A percentile compares a stretch with the other conserved stretches of the same genome.
Conservation (phyloP, 495 filamentous ascomycete genomes). For the Sporormia fimetaria region DNA sequence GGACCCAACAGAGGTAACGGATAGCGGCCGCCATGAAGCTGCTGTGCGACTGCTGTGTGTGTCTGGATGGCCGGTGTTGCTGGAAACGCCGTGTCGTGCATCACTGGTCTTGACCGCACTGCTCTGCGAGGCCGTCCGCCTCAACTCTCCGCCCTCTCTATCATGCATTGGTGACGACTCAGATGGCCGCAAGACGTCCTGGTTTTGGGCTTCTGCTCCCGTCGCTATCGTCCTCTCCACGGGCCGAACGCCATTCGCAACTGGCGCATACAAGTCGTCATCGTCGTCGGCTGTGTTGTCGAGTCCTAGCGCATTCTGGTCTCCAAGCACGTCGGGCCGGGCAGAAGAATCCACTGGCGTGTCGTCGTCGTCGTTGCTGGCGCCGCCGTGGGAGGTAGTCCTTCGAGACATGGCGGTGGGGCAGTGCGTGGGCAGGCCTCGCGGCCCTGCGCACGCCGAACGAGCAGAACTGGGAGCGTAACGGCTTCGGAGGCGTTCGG, state of each 20-base stretch:
- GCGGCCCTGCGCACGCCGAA: not conserved
- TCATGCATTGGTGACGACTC: slow-evolving; percentile 2
- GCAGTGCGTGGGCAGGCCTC: slow-evolving; percentile 6
- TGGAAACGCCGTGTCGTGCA: slow-evolving; percentile 9
- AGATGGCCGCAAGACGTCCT: slow-evolving; percentile 8
- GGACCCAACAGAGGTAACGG: slow-evolving; percentile 28
- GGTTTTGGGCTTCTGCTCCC: slow-evolving; percentile 8
- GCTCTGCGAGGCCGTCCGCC: slow-evolving; percentile 21
- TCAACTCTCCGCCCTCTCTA: slow-evolving; percentile 12
- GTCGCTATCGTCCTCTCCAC: slow-evolving; percentile 2
- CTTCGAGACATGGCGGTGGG: slow-evolving; percentile 24
- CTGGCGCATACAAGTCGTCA: slow-evolving; percentile 17
- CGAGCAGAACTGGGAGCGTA: too few species aligned
- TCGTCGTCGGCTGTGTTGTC: too few species aligned
- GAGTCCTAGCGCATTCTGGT: slow-evolving; percentile 31
- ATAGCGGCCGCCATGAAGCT: slow-evolving; percentile 17
- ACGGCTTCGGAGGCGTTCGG: too few species aligned
- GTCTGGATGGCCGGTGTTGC: slow-evolving; percentile 4
- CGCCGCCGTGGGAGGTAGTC: too few species aligned
- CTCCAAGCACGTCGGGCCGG: slow-evolving; percentile 33
- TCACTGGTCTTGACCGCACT: slow-evolving; percentile 18
- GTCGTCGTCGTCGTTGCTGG: slow-evolving; percentile 15
- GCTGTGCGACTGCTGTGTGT: slow-evolving; percentile 20
- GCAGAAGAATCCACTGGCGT: slow-evolving; percentile 1
- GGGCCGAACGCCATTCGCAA: slow-evolving; percentile 31